Conservation (phyloP, 2,329 filamentous ascomycete species). For the Rhinocladiella similis region DNA sequence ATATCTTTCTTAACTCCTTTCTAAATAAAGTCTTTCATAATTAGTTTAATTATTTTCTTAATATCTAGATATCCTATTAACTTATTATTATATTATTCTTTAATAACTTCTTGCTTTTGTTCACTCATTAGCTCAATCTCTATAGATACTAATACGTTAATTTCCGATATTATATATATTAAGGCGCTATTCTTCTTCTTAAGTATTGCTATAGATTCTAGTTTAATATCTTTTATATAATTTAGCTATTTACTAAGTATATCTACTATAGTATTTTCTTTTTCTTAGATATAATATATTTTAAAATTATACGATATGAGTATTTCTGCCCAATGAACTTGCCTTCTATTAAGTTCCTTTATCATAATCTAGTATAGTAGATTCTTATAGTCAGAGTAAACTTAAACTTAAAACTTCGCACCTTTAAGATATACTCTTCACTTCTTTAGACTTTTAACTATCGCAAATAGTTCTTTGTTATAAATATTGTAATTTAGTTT, state of each 20-base stretch:
- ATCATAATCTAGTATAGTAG: constrained; percentile 20
- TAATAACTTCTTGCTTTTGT: constrained; percentile 7
- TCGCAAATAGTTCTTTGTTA: constrained; percentile 26
- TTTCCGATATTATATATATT: constrained; percentile 1
- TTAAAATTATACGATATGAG: constrained; percentile 16
- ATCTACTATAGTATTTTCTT: constrained; percentile 12
- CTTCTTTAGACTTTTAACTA: constrained; percentile 18
- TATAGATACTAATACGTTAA: background rate
- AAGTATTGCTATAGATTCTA: background rate
- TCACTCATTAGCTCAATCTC: background rate
- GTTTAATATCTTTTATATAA: constrained; percentile 12
- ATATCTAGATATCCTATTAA: constrained; percentile 7
- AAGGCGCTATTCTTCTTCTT: constrained; percentile 1
- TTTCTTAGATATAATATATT: constrained; percentile 15
- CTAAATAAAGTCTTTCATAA: constrained; percentile 12
- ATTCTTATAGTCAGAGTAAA: constrained; percentile 20
- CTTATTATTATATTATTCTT: constrained; percentile 5
- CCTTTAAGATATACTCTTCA: constrained; percentile 23
- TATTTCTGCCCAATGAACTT: constrained; percentile 3
- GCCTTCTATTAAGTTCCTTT: constrained; percentile 6
- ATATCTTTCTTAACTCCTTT: constrained; percentile 12
- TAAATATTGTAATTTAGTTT: constrained; percentile 9
- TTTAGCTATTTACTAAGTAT: constrained; percentile 11
- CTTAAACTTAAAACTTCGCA: background rate
- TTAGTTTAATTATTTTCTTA: constrained; percentile 17